A percentile compares a stretch with the other conserved stretches of the same genome.
phyloP scores from a whole-genome alignment of 805 yeast genomes.

The Metschnikowia kunwiensis region DNA sequence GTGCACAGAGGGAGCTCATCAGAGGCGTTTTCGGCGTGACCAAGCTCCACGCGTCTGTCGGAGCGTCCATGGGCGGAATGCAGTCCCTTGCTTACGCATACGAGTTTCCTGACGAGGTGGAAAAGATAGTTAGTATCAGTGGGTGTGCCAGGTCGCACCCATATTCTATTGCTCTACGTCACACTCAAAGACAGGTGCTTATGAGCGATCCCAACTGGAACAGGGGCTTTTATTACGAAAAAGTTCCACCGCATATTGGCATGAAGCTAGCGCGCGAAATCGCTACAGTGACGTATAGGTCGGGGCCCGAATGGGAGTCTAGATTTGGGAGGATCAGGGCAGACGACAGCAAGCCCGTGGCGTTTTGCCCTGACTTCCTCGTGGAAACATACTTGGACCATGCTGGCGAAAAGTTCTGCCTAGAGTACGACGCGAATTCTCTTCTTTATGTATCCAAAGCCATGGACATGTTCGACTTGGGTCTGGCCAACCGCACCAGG shows the following conservation, averaged over 20 bases:
- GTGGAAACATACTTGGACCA: conserved; percentile 93
- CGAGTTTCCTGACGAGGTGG: conserved; percentile 76
- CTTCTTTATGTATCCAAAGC: conserved; percentile 85
- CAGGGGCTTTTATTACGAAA: conserved; percentile 79
- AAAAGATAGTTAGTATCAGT: conserved; percentile 71
- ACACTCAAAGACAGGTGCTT: conserved; percentile 85
- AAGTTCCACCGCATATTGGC: conserved; percentile 86
- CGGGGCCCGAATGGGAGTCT: conserved; percentile 97
- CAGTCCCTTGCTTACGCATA: conserved; percentile 84
- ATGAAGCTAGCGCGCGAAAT: conserved; percentile 93
- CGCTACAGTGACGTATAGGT: conserved; percentile 89
- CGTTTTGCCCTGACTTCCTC: conserved; percentile 87
- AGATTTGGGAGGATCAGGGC: conserved; percentile 87
- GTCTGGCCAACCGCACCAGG: conserved; percentile 43
- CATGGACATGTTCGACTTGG: conserved; percentile 89
- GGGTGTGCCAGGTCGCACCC: conserved; percentile 96
- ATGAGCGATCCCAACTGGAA: conserved; percentile 97
- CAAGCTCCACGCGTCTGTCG: conserved; percentile 74
- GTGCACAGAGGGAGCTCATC: conserved; percentile 77
- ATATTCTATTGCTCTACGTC: conserved; percentile 88
- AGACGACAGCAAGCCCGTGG: conserved; percentile 74
- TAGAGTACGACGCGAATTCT: conserved; percentile 89
- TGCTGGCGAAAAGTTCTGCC: conserved; percentile 90
- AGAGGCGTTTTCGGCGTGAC: conserved; percentile 57
- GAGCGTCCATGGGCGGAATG: conserved; percentile 99